phyloP scores from a whole-genome alignment of 768 basidiomycete species.

The Lentinula detonsa region DNA sequence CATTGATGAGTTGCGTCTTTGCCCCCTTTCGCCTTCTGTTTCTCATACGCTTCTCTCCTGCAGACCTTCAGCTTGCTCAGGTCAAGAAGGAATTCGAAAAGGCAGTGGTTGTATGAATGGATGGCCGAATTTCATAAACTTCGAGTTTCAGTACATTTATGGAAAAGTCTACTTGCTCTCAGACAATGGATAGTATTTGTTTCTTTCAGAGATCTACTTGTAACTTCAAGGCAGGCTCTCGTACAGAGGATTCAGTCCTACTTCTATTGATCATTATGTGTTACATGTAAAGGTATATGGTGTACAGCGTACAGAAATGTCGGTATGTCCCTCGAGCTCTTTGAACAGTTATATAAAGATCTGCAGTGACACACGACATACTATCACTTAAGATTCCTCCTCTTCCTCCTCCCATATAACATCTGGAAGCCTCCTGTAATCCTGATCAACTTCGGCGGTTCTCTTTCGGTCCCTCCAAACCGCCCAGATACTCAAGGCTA shows the following conservation, averaged over 20 bases:
- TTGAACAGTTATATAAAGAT: too few species aligned
- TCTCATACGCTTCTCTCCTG: too few species aligned
- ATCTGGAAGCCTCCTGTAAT: neutral
- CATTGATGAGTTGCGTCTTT: conserved; percentile 2
- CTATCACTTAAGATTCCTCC: neutral
- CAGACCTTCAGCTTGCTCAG: conserved; percentile 23
- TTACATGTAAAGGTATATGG: neutral
- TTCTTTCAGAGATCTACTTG: too few species aligned
- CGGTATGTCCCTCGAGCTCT: neutral
- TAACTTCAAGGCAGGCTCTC: too few species aligned
- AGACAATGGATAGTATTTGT: too few species aligned
- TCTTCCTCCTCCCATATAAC: neutral
- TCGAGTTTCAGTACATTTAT: too few species aligned
- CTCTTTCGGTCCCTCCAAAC: conserved; percentile 35
- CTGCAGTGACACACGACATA: too few species aligned
- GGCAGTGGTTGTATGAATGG: neutral
- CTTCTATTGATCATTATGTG: neutral
- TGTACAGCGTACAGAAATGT: neutral
- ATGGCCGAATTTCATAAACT: too few species aligned
- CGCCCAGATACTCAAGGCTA: conserved; percentile 45
- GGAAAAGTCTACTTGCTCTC: too few species aligned
- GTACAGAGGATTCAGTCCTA: neutral
- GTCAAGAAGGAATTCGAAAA: conserved; percentile 12
- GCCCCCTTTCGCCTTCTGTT: neutral
- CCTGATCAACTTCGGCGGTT: neutral